Percentiles rank a stretch among this genome's conserved stretches.
Evolutionary conservation across 805 yeast species (phyloP).

Genomic region (Candida ulmi): DNA sequence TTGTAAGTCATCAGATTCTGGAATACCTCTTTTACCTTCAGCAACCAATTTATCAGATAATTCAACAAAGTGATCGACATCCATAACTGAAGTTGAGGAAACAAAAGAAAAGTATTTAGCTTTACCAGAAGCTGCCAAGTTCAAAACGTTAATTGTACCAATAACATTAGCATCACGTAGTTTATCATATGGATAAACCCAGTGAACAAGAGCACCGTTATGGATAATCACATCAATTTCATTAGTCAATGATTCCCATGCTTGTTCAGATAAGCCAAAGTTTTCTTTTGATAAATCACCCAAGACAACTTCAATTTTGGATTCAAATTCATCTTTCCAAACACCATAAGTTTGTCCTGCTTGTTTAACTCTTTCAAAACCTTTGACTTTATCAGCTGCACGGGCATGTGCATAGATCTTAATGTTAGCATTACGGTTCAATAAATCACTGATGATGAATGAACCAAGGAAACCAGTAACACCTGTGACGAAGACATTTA

Average conservation of each 20-base stretch:
- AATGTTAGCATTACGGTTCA: slow-evolving; percentile 50
- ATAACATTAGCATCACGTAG: slow-evolving; percentile 91
- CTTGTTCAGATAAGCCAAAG: slow-evolving; percentile 57
- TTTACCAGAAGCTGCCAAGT: slow-evolving; percentile 66
- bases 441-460: slow-evolving; percentile 72
- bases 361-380: slow-evolving; percentile 66
- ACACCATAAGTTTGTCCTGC: slow-evolving; percentile 77
- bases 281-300: slow-evolving; percentile 75
- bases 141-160: slow-evolving; percentile 79
- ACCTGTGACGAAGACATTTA: slow-evolving; percentile 85
- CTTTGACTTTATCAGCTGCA: slow-evolving; percentile 64
- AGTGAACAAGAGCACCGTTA: slow-evolving; percentile 97
- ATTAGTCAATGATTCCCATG: slow-evolving; percentile 55
- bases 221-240: slow-evolving; percentile 81
- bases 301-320: slow-evolving; percentile 61
- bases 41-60: slow-evolving; percentile 66
- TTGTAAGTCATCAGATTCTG: slow-evolving; percentile 74
- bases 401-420: slow-evolving; percentile 86
- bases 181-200: slow-evolving; percentile 94
- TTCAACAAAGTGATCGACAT: slow-evolving; percentile 72
- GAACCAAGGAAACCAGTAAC: slow-evolving; percentile 96
- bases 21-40: slow-evolving; percentile 65
- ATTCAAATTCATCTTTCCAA: slow-evolving; percentile 48
- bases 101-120: slow-evolving; percentile 87
- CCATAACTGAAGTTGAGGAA: slow-evolving; percentile 91